Percentiles rank a stretch among this genome's conserved stretches.
These are phyloP conservation scores for Sclerotinia glacialis DNA, from an alignment of 2,329 filamentous ascomycete genomes.

Conservation along the genomic window DNA sequence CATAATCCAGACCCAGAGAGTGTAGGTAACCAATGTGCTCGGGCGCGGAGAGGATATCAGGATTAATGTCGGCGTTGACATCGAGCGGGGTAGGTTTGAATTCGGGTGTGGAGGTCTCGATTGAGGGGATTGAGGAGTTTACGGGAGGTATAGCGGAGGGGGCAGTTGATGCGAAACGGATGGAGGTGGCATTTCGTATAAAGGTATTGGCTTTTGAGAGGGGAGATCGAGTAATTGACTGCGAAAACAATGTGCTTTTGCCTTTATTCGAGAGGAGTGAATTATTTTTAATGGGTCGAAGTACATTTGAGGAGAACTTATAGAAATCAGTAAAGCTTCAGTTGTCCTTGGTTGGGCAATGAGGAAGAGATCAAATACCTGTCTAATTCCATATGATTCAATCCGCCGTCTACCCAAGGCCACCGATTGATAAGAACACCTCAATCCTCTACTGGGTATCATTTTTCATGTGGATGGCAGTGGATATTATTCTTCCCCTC, in stretches of 20 bases:
- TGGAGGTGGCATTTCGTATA: constrained; percentile 32
- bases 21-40: constrained; percentile 81
- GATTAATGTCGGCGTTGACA: constrained; percentile 27
- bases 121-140: constrained; percentile 15
- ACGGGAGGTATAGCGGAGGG: constrained; percentile 22
- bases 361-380: constrained; percentile 29
- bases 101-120: constrained; percentile 22
- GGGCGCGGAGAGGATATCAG: constrained; percentile 30
- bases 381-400: constrained; percentile 41
- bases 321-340: constrained; percentile 25
- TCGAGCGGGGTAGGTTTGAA: constrained; percentile 29
- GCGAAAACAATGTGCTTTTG: constrained; percentile 24
- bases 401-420: constrained; percentile 40
- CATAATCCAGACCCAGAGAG: constrained; percentile 80
- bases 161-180: constrained; percentile 37
- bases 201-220: constrained; percentile 27
- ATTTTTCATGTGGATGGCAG: constrained; percentile 42
- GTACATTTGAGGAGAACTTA: constrained; percentile 38
- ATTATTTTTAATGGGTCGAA: constrained; percentile 32
- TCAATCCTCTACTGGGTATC: constrained; percentile 55
- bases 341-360: not conserved
- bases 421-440: constrained; percentile 47
- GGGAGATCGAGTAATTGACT: constrained; percentile 24
- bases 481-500: constrained; percentile 6
- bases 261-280: constrained; percentile 31